Evolutionary conservation across 1,284 basidiomycete genomes (phyloP), one percentile per base, ranked within the genome.

Genomic region (Fomitopsis betulina): DNA sequence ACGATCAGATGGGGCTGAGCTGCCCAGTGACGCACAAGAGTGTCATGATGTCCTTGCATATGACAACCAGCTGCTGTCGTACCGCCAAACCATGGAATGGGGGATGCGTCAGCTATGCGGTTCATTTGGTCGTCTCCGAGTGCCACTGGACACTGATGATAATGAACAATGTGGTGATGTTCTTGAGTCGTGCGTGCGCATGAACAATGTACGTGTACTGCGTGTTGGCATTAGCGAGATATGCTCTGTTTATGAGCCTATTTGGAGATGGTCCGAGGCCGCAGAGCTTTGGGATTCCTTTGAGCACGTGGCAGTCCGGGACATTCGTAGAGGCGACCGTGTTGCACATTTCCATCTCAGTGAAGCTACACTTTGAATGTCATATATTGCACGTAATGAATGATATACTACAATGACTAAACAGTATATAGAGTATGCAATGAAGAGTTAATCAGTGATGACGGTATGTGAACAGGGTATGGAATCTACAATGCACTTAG

Each of bases 51-150:
- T 54, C 2, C 47, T 61, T 0, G 55, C 47, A 2, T 38, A 3
- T 27, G 53, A 52, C 19, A 32, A 33, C 6, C 19, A 52, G 19
- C 50, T 52, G 12, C 13, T 52, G 30, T 49, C 45, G 9, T 49
- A 68, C 55, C 59, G 70, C 0, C 77, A 81, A 60, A 72, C 76
- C 15, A 76, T 76, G 1, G 75, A 81, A 62, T 81, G 76, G 79
- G 78, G 78, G 0, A 78, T 76, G 71, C 65, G 67, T 0, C 50
- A 67, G 0, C 43, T 81, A 0, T 77, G 79, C 58, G 75, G 74
- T 3, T 72, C 73, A 5, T 80, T 79, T 68, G 74, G 75, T 0
- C 61, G 69, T 0, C 67, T 81, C 1, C 63, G 69, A 0, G 30
- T 79, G 0, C 78, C 75, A 6, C 61, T 80, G 1, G 60, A 69